Percentiles rank a stretch among this genome's conserved stretches.
These are phyloP conservation scores for Xylaria polymorpha DNA, from an alignment of 2,329 filamentous ascomycete genomes.

Conservation along the genomic window DNA sequence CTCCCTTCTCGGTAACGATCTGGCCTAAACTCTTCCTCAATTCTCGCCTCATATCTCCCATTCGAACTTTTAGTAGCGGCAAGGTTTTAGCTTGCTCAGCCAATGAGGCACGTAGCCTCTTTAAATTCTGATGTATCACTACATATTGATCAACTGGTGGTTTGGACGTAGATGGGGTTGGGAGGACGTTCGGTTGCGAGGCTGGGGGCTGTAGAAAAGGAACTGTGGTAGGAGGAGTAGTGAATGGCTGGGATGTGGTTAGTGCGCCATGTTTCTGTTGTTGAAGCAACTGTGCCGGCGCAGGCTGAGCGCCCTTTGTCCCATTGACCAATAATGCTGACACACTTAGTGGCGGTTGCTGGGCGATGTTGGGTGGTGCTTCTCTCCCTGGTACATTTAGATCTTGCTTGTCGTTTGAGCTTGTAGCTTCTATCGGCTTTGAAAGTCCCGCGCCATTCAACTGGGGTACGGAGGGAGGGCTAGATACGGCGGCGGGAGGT, in stretches of 20 bases:
- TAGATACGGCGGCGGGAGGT: slow-evolving; percentile 22
- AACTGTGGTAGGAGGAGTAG: slow-evolving; percentile 26
- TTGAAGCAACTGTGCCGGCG: slow-evolving; percentile 1
- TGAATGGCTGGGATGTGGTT: slow-evolving; percentile 30
- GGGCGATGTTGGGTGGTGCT: background rate
- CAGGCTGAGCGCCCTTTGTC: slow-evolving; percentile 32
- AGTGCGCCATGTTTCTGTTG: slow-evolving; percentile 7
- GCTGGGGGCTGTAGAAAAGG: slow-evolving; percentile 25
- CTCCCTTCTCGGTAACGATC: slow-evolving; percentile 71
- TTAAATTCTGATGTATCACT: slow-evolving; percentile 76
- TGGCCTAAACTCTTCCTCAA: slow-evolving; percentile 79
- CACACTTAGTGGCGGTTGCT: slow-evolving; percentile 24
- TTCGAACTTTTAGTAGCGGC: slow-evolving; percentile 68
- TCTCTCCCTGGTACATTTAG: slow-evolving; percentile 38
- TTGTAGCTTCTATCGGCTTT: background rate
- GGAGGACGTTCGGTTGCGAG: slow-evolving; percentile 38
- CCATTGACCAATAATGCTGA: slow-evolving; percentile 39
- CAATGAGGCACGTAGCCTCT: slow-evolving; percentile 62
- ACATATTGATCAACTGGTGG: slow-evolving; percentile 59
- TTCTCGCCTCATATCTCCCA: slow-evolving; percentile 77
- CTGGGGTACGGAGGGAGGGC: slow-evolving; percentile 12
- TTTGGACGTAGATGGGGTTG: slow-evolving; percentile 34
- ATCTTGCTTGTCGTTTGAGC: slow-evolving; percentile 3
- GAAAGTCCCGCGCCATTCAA: slow-evolving; percentile 12
- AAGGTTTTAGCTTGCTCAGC: slow-evolving; percentile 66